Conservation (phyloP, 208 protist genomes). For the Trypanosoma vivax region DNA sequence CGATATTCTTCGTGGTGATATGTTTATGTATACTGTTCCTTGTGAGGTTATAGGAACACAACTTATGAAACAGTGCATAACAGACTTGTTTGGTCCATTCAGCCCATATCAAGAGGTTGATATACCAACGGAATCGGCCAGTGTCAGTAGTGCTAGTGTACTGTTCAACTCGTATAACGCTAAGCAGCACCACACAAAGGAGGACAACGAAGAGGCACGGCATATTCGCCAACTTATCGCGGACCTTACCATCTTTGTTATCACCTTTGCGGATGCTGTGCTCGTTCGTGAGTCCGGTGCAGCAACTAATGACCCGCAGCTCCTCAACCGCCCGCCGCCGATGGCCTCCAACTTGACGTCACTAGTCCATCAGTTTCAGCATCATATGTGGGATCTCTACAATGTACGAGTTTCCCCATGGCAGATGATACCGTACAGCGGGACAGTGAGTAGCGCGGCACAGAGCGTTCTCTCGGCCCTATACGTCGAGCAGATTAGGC, state of each 20-base stretch:
- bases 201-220: background rate
- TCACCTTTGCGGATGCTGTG: constrained; percentile 30
- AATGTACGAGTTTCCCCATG: constrained; percentile 39
- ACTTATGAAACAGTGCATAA: constrained; percentile 9
- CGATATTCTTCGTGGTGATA: constrained; percentile 14
- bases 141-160: background rate
- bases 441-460: constrained; percentile 21
- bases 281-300: constrained; percentile 3
- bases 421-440: constrained; percentile 58
- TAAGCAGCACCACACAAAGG: background rate
- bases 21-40: constrained; percentile 27
- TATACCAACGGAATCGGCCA: background rate
- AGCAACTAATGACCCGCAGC: constrained; percentile 2
- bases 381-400: constrained; percentile 28
- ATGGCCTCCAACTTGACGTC: constrained; percentile 19
- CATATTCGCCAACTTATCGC: constrained; percentile 29
- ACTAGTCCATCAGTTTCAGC: constrained; percentile 25
- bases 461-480: constrained; percentile 7
- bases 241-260: constrained; percentile 31
- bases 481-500: background rate
- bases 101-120: background rate
- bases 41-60: constrained; percentile 26
- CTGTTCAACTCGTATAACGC: background rate
- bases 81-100: constrained; percentile 28
- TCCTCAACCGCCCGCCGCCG: constrained; percentile 12